Conservation (phyloP, 2,329 filamentous ascomycete genomes). For the Neonectria sp. region DNA sequence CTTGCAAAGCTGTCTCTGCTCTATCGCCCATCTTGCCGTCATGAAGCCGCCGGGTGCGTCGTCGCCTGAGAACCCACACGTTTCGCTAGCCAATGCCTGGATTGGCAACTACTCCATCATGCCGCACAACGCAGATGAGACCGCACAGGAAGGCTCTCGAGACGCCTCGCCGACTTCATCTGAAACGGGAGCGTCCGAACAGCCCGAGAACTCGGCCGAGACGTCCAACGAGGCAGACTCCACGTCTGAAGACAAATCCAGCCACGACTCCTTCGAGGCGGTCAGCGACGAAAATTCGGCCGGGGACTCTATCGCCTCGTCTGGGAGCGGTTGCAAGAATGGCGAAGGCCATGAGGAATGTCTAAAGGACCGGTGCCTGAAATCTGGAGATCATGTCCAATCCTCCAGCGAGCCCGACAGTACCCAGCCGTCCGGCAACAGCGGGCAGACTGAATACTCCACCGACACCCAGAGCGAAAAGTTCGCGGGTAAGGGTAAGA, state of each 20-base stretch:
- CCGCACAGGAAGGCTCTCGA: not conserved
- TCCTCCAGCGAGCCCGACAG: slow-evolving; percentile 5
- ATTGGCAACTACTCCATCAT: not conserved
- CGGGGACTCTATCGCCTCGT: not conserved
- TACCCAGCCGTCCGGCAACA: slow-evolving; percentile 1
- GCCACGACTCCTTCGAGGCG: slow-evolving; percentile 13
- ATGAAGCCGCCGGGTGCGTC: not conserved
- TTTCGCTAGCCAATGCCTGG: not conserved
- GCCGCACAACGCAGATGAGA: not conserved
- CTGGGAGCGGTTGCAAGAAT: not conserved
- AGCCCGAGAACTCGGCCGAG: slow-evolving; percentile 2
- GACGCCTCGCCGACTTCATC: not conserved
- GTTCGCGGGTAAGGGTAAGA: slow-evolving; percentile 9
- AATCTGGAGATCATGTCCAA: not conserved
- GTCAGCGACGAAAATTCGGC: slow-evolving; percentile 1
- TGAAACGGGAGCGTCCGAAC: not conserved
- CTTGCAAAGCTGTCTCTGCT: not conserved
- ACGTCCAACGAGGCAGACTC: slow-evolving; percentile 9
- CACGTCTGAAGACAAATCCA: not conserved
- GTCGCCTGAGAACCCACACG: not conserved
- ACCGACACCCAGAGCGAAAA: not conserved
- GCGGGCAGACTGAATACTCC: slow-evolving; percentile 1
- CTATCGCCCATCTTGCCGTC: not conserved
- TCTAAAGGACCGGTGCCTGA: slow-evolving; percentile 2
- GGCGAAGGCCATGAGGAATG: not conserved